Base-by-base conservation (phyloP, 352 stramenopile species). In the Globisporangium spinosum region DNA sequence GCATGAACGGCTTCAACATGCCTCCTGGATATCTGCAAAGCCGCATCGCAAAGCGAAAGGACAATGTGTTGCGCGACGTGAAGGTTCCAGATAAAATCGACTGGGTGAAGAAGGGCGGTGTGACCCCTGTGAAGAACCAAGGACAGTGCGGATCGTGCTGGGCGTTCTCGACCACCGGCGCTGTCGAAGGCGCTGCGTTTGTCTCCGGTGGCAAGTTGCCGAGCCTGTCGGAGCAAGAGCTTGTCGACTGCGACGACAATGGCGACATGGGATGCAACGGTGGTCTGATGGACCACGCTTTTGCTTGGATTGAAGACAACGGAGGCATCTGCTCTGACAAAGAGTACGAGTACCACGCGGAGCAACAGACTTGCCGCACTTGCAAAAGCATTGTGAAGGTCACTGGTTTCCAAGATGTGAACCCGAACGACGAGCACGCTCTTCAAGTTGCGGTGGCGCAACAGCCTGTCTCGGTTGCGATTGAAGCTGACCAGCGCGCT, bases 201-300 rank as follows among this genome's bases (percentile, higher is more conserved):
- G 85, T 99, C 23, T 79, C 97, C 20, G 98, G 76, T 53, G 90
- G 91, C 40, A 89, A 95, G 67, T 87, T 99, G 2, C 65, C 91
- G 3, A 90, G 78, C 55, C 79, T 99, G 25, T 99, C 94, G 45
- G 98, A 99, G 78, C 98, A 99, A 79, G 88, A 99, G 69, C 90
- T 99, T 23, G 89, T 99, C 51, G 95, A 98, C 82, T 99, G 98
- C 71, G 97, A 99, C 74, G 62, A 95, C 69, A 92, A 93, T 70
- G 87, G 91, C 60, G 94, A 99, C 83, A 89, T 97, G 76, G 97
- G 97, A 64, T 99, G 98, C 85, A 97, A 96, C 68, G 98, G 97
- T 29, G 98, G 97, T 32, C 77, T 99, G 15, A 99, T 99, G 97
- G 95, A 98, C 79, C 97, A 98, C 72, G 97, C 96, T 10, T 99